Evolutionary conservation across 768 basidiomycete genomes (phyloP).

Genomic region (Kwoniella sp.): DNA sequence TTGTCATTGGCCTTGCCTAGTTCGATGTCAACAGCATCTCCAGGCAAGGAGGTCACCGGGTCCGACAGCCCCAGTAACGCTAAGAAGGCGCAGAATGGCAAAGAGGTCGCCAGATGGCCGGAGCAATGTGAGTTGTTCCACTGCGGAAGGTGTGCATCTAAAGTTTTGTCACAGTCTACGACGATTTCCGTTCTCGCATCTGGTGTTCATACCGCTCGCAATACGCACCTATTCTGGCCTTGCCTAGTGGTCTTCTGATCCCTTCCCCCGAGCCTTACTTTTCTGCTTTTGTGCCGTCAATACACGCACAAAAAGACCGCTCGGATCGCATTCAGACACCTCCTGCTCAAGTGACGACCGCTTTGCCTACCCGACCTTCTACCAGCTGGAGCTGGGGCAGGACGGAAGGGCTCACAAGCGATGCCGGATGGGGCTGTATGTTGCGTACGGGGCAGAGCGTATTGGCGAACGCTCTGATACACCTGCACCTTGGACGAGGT

Average conservation of each 20-base stretch:
- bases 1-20: constrained; percentile 30
- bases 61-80: constrained; percentile 37
- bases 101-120: constrained; percentile 55
- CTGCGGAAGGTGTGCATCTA: no score
- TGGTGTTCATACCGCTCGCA: constrained; percentile 92
- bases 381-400: constrained; percentile 52
- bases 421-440: constrained; percentile 92
- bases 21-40: constrained; percentile 13
- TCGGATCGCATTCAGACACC: no score
- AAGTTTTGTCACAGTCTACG: constrained; percentile 62
- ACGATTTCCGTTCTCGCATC: constrained; percentile 79
- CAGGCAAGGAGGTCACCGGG: constrained; percentile 20
- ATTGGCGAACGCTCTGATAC: constrained; percentile 72
- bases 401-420: constrained; percentile 73
- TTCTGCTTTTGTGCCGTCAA: constrained; percentile 30
- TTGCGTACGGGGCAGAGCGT: constrained; percentile 78
- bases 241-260: constrained; percentile 37
- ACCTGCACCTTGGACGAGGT: constrained; percentile 73
- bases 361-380: constrained; percentile 18
- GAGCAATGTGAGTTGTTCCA: constrained; percentile 41
- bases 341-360: no score
- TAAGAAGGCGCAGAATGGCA: constrained; percentile 36
- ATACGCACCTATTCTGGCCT: constrained; percentile 65
- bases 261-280: constrained; percentile 39
- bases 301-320: constrained; percentile 15